phyloP scores from a whole-genome alignment of 768 basidiomycete genomes.

The Daedaleopsis sinensis region DNA sequence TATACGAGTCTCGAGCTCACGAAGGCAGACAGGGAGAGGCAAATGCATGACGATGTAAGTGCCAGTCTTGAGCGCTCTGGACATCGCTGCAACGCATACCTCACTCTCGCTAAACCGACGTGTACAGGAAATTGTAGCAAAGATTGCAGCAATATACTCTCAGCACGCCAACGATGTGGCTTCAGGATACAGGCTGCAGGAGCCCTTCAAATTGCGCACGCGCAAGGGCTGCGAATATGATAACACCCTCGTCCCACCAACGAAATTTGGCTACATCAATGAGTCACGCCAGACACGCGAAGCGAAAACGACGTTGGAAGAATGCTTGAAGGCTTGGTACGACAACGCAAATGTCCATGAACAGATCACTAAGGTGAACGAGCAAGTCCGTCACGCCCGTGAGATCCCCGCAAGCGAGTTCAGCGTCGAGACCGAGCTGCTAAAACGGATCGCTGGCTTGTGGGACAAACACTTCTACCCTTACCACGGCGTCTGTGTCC shows the following conservation, averaged over 20 bases:
- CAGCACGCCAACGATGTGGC: not conserved
- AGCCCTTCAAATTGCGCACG: not conserved
- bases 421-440: slow-evolving; percentile 19
- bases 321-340: slow-evolving; percentile 10
- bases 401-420: slow-evolving; percentile 30
- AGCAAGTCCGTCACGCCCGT: slow-evolving; percentile 29
- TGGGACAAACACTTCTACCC: slow-evolving; percentile 29
- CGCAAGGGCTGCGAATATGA: not conserved
- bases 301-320: not conserved
- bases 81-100: too few relatives aligned
- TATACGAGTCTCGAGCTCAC: not conserved
- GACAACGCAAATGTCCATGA: slow-evolving; percentile 22
- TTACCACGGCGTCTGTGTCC: slow-evolving; percentile 25
- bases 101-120: too few relatives aligned
- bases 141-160: not conserved
- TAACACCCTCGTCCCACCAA: not conserved
- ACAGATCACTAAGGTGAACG: slow-evolving; percentile 29
- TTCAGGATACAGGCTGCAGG: not conserved
- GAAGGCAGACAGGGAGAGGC: not conserved
- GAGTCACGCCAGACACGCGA: not conserved
- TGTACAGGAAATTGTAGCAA: not conserved
- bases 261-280: not conserved
- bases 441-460: slow-evolving; percentile 13
- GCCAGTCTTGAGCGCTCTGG: not conserved
- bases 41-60: not conserved